Percentiles rank a stretch among this genome's conserved stretches.
These are phyloP conservation scores for Leucocoprinus leucothites DNA, from an alignment of 768 basidiomycete species.

Conservation along the genomic window DNA sequence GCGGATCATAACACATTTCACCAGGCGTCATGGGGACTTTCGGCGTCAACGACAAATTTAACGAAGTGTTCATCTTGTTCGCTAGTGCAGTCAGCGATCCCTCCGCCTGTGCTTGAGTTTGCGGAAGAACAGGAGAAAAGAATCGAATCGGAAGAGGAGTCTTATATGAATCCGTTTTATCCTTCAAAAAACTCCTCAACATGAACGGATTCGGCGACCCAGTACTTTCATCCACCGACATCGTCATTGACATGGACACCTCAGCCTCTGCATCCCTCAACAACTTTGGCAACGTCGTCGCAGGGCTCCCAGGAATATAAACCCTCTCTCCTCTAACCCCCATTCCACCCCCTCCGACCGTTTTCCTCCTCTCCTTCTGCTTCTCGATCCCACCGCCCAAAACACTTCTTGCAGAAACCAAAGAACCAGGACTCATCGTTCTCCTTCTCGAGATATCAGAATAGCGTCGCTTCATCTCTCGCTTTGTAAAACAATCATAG, in stretches of 20 bases:
- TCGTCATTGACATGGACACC: slow-evolving; percentile 24
- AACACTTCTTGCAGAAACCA: slow-evolving; percentile 11
- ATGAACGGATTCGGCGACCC: slow-evolving; percentile 13
- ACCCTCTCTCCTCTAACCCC: slow-evolving; percentile 50
- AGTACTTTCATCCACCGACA: slow-evolving; percentile 11
- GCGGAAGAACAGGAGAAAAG: neutral
- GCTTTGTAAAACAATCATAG: slow-evolving; percentile 75
- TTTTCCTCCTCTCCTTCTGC: slow-evolving; percentile 24
- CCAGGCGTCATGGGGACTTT: slow-evolving; percentile 10
- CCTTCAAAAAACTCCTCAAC: neutral
- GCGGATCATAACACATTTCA: slow-evolving; percentile 7
- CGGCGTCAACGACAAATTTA: neutral
- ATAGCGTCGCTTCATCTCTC: slow-evolving; percentile 29
- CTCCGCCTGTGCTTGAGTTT: neutral
- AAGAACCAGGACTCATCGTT: slow-evolving; percentile 23
- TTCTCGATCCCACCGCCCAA: slow-evolving; percentile 30
- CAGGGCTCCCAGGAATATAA: slow-evolving; percentile 52
- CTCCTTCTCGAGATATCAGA: slow-evolving; percentile 26
- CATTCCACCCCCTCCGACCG: slow-evolving; percentile 26
- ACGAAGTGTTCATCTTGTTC: neutral
- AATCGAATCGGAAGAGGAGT: slow-evolving; percentile 21
- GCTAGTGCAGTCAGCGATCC: neutral
- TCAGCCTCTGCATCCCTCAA: slow-evolving; percentile 57
- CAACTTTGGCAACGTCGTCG: slow-evolving; percentile 52
- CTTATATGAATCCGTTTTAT: slow-evolving; percentile 19